A percentile compares a stretch with the other conserved stretches of the same genome.
Evolutionary conservation across 768 basidiomycete genomes (phyloP).

Genomic region (Trametes coccinea): DNA sequence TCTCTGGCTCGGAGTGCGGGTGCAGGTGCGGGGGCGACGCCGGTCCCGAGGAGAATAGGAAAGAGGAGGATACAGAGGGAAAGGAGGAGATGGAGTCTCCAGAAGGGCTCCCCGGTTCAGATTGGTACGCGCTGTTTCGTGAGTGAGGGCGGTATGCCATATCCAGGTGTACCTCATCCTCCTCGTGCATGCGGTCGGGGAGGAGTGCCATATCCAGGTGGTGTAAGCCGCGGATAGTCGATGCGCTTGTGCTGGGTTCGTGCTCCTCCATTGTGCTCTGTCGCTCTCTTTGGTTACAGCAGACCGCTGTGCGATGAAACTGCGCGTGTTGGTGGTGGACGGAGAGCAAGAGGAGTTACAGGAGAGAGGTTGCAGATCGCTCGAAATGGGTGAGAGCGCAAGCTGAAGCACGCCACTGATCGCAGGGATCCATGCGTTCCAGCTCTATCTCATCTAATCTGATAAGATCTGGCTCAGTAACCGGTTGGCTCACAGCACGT

Average conservation of each 20-base stretch:
- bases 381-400: conserved; percentile 2
- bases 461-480: not conserved
- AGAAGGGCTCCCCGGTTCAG: conserved; percentile 61
- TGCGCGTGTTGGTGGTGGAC: not conserved
- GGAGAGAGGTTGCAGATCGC: conserved; percentile 11
- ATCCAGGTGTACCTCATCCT: conserved; percentile 1
- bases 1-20: conserved; percentile 38
- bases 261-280: conserved; percentile 1
- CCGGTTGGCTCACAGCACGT: conserved; percentile 9
- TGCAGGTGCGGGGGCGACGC: conserved; percentile 61
- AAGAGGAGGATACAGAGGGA: conserved; percentile 71
- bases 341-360: not conserved
- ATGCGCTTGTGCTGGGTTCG: conserved; percentile 28
- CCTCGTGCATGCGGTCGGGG: conserved; percentile 1
- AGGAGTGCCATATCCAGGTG: conserved; percentile 20
- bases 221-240: conserved; percentile 27
- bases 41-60: conserved; percentile 77
- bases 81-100: conserved; percentile 67
- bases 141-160: conserved; percentile 43
- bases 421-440: not conserved
- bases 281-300: not conserved
- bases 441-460: not conserved
- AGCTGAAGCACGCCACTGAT: conserved; percentile 22
- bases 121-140: conserved; percentile 51
- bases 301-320: too few species aligned